A percentile compares a stretch with the other conserved stretches of the same genome.
phyloP scores from a whole-genome alignment of 306 rosid species.

The Bauhinia variegata region DNA sequence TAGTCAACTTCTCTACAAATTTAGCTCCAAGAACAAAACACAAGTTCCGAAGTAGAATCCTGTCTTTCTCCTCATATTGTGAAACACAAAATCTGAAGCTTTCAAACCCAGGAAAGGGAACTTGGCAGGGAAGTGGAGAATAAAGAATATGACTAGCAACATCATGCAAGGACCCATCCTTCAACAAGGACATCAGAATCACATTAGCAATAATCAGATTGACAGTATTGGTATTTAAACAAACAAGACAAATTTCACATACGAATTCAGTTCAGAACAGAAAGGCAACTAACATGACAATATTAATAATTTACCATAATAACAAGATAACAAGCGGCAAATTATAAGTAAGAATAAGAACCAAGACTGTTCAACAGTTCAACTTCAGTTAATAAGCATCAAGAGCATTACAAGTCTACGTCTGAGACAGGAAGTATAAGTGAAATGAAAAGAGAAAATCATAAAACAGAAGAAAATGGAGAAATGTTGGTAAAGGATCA shows the following conservation, averaged over 20 bases:
- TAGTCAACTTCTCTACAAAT: slow-evolving; percentile 64
- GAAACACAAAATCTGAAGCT: slow-evolving; percentile 84
- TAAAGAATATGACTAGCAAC: slow-evolving; percentile 77
- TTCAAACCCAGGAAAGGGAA: slow-evolving; percentile 88
- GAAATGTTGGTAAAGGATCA: too few relatives aligned
- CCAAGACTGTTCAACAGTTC: slow-evolving; percentile 18
- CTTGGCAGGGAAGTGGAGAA: slow-evolving; percentile 85
- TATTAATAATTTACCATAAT: slow-evolving; percentile 18
- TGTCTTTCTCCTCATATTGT: slow-evolving; percentile 86
- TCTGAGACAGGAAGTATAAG: neutral
- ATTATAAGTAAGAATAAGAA: neutral
- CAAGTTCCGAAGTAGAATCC: slow-evolving; percentile 73
- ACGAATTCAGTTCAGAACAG: slow-evolving; percentile 20
- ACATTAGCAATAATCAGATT: slow-evolving; percentile 25
- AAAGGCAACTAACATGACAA: slow-evolving; percentile 12
- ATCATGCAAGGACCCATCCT: slow-evolving; percentile 84
- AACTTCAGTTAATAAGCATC: neutral
- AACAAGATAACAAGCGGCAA: neutral
- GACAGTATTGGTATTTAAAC: slow-evolving; percentile 20
- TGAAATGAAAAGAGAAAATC: neutral
- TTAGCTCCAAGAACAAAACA: slow-evolving; percentile 92
- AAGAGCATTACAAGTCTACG: neutral
- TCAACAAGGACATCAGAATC: slow-evolving; percentile 42
- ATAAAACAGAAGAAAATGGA: too few relatives aligned
- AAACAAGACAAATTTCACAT: slow-evolving; percentile 26